Evolutionary conservation across 306 rosid species (phyloP).

Genomic region (Quercus alba): DNA sequence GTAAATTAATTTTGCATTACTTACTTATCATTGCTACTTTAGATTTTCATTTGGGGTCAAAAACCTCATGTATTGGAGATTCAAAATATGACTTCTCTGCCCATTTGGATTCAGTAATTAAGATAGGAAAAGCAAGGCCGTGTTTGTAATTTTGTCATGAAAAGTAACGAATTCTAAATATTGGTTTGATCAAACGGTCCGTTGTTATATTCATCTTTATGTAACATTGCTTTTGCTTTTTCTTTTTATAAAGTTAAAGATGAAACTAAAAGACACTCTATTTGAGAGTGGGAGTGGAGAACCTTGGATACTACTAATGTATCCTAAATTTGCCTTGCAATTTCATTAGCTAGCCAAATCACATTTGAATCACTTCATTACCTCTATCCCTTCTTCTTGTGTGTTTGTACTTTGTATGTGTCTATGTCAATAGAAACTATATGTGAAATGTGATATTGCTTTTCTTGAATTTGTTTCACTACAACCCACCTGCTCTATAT

Average conservation of each 20-base stretch:
- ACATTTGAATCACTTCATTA: background rate
- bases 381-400: background rate
- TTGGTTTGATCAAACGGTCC: constrained; percentile 49
- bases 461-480: constrained; percentile 16
- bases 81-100: constrained; percentile 30
- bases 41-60: background rate
- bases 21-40: background rate
- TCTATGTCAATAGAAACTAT: constrained; percentile 12
- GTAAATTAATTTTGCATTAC: background rate
- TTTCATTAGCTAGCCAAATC: constrained; percentile 1
- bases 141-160: constrained; percentile 20
- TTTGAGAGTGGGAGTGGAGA: background rate
- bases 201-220: constrained; percentile 49
- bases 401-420: constrained; percentile 1
- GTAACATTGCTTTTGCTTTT: constrained; percentile 66
- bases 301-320: constrained; percentile 37
- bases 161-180: constrained; percentile 21
- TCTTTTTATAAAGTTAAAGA: constrained; percentile 70
- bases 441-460: constrained; percentile 13
- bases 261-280: constrained; percentile 44
- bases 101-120: constrained; percentile 12
- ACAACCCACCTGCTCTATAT: constrained; percentile 23
- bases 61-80: background rate
- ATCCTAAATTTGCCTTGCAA: constrained; percentile 20
- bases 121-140: constrained; percentile 6